These are phyloP conservation scores for Bothriochloa decipiens DNA, from an alignment of 176 grass and related monocot species.

Conservation along the genomic window DNA sequence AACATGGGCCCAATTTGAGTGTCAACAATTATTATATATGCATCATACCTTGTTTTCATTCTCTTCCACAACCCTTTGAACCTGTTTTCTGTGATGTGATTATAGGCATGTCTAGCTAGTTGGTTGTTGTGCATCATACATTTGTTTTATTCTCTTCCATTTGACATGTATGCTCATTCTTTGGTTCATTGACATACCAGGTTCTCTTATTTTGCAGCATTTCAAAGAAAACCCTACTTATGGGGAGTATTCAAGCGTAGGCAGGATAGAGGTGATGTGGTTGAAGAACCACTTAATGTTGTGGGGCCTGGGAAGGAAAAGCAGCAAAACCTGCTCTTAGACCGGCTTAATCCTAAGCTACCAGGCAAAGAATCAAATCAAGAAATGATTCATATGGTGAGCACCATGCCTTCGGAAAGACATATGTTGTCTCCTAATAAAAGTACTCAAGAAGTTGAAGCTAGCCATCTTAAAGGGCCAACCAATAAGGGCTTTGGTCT, in stretches of 20 bases:
- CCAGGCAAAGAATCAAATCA: neutral
- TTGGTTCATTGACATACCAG: neutral
- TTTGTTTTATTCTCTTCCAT: neutral
- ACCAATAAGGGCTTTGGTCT: neutral
- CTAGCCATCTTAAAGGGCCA: neutral
- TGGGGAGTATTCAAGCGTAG: constrained; percentile 60
- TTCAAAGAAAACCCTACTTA: constrained; percentile 48
- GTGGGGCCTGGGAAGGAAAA: neutral
- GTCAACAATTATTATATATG: too few relatives aligned
- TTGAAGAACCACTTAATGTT: neutral
- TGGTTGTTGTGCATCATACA: neutral
- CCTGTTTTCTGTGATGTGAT: too few relatives aligned
- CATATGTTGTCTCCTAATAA: neutral
- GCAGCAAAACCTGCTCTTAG: neutral
- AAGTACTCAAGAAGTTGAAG: neutral
- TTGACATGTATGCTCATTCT: neutral
- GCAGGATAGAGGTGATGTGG: neutral
- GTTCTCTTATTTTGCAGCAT: neutral
- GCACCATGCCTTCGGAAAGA: neutral
- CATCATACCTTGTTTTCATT: too few relatives aligned
- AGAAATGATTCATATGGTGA: neutral
- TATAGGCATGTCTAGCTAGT: too few relatives aligned
- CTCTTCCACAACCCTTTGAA: too few relatives aligned
- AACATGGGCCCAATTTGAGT: too few relatives aligned
- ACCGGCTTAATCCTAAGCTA: neutral